Conservation (phyloP, 495 filamentous ascomycete species). For the Trichoderma parareesei region DNA sequence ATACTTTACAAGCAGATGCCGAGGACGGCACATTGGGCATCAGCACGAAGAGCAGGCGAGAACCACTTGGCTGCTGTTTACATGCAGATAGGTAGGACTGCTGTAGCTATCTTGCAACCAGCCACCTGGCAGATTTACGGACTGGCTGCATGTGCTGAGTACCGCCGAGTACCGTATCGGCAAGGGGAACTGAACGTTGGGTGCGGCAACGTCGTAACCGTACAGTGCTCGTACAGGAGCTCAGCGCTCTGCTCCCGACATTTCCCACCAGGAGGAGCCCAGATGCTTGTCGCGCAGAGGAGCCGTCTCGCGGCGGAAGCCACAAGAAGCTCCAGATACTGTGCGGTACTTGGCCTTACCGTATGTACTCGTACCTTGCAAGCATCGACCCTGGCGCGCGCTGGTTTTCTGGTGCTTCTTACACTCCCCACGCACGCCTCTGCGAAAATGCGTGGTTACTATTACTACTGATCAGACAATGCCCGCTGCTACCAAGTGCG, state of each 20-base stretch:
- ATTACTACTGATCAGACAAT: neutral
- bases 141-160: no score
- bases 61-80: no score
- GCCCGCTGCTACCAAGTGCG: neutral
- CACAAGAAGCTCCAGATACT: conserved; percentile 3
- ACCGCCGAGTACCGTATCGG: no score
- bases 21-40: no score
- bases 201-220: no score
- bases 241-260: neutral
- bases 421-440: conserved; percentile 2
- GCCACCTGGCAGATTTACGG: neutral
- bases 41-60: no score
- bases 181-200: no score
- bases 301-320: no score
- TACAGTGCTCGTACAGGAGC: no score
- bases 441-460: neutral
- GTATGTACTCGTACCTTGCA: neutral
- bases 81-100: no score
- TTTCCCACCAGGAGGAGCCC: neutral
- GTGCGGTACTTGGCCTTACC: neutral
- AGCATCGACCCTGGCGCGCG: conserved; percentile 6
- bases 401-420: neutral
- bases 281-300: neutral
- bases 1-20: no score
- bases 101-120: neutral